Percentiles rank a stretch among this genome's conserved stretches.
Evolutionary conservation across 1,139 yeast genomes (phyloP).

Genomic region (Blastobotrys malaysiensis): DNA sequence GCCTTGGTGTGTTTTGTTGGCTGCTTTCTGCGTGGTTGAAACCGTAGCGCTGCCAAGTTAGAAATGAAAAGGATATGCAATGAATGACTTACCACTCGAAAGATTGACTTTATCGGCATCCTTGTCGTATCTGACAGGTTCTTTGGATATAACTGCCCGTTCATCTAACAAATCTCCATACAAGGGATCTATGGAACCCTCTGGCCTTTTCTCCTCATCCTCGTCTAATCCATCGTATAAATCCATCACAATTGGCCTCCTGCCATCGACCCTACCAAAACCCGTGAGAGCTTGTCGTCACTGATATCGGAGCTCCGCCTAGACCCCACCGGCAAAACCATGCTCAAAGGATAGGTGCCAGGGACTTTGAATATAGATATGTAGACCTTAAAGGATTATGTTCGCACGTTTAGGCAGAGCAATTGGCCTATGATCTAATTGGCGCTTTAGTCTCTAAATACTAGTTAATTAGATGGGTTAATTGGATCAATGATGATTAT

Average conservation of each 20-base stretch:
- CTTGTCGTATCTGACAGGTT: not conserved
- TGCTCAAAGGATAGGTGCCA: too few species aligned
- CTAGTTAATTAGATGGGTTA: too few species aligned
- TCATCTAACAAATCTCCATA: slow-evolving; percentile 1
- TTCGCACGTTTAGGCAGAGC: too few species aligned
- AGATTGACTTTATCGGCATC: not conserved
- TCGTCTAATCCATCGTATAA: slow-evolving; percentile 1
- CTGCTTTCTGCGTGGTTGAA: slow-evolving; percentile 11
- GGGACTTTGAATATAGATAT: too few species aligned
- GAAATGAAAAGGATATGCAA: slow-evolving; percentile 21
- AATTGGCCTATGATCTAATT: too few species aligned
- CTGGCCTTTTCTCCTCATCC: not conserved
- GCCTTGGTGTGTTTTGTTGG: not conserved
- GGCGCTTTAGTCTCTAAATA: too few species aligned
- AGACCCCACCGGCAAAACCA: too few species aligned
- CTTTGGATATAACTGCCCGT: not conserved
- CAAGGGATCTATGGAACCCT: not conserved
- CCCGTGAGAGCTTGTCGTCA: too few species aligned
- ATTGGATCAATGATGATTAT: too few species aligned
- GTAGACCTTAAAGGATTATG: too few species aligned
- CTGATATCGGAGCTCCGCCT: not conserved
- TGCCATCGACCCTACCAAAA: too few species aligned
- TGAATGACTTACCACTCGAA: not conserved
- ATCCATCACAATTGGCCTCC: not conserved
- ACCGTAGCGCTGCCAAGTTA: slow-evolving; percentile 10